A percentile compares a stretch with the other conserved stretches of the same genome.
These are phyloP conservation scores for Colletotrichum karsti DNA, from an alignment of 2,329 filamentous ascomycete genomes.

Conservation along the genomic window DNA sequence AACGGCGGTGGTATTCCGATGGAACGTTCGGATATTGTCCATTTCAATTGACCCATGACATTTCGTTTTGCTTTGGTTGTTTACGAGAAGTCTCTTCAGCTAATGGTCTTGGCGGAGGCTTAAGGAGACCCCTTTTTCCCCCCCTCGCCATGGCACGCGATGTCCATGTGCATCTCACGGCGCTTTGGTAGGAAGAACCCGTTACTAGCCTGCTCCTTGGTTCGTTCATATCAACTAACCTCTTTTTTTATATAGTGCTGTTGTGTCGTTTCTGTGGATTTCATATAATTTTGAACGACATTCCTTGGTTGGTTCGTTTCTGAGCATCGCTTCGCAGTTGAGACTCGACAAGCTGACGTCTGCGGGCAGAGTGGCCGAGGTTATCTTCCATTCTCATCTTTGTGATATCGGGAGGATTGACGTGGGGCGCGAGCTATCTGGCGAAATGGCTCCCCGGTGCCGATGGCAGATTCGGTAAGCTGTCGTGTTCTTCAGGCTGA, in stretches of 20 bases:
- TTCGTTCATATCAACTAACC: neutral
- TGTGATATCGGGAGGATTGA: conserved; percentile 51
- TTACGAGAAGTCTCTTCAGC: too few species aligned
- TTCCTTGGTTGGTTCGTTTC: conserved; percentile 53
- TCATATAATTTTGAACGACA: conserved; percentile 55
- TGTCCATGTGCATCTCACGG: conserved; percentile 42
- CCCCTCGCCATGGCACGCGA: conserved; percentile 38
- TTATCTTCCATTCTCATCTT: conserved; percentile 57
- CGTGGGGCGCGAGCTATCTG: conserved; percentile 50
- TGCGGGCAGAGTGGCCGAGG: conserved; percentile 52
- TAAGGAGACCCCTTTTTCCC: neutral
- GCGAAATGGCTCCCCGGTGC: conserved; percentile 56
- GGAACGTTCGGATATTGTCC: too few species aligned
- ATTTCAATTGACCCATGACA: too few species aligned
- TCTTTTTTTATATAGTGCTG: conserved; percentile 42
- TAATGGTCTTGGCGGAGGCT: too few species aligned
- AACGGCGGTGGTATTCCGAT: too few species aligned
- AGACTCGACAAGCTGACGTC: neutral
- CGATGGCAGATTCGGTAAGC: conserved; percentile 53
- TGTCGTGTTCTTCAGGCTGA: neutral
- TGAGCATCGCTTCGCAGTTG: neutral
- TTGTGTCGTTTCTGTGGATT: conserved; percentile 58
- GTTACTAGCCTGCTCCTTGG: neutral
- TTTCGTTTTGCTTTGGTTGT: too few species aligned
- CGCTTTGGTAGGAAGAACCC: conserved; percentile 40